Conservation (phyloP, 352 stramenopile genomes). For the Globisporangium recalcitrans region DNA sequence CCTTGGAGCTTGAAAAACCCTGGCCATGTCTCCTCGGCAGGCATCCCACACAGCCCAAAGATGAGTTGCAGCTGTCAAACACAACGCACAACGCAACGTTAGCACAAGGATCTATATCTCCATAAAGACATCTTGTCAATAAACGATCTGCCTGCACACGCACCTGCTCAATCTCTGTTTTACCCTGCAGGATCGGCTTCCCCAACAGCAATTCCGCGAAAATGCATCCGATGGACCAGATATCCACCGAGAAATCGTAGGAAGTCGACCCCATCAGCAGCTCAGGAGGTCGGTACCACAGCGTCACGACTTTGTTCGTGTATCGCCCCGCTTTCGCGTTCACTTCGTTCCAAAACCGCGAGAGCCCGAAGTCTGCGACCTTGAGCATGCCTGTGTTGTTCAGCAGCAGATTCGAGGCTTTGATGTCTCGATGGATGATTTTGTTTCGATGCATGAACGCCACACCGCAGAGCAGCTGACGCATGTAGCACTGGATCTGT, state of each 20-base stretch:
- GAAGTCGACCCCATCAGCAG: slow-evolving; percentile 89
- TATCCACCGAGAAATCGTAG: slow-evolving; percentile 91
- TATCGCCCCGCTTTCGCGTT: slow-evolving; percentile 79
- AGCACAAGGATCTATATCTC: background rate
- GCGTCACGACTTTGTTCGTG: slow-evolving; percentile 94
- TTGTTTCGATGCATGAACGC: slow-evolving; percentile 89
- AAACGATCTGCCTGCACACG: background rate
- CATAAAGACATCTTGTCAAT: background rate
- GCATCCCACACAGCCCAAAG: slow-evolving; percentile 71
- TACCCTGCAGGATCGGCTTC: slow-evolving; percentile 77
- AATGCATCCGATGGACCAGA: slow-evolving; percentile 93
- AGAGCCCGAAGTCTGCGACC: slow-evolving; percentile 79
- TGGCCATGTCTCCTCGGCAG: slow-evolving; percentile 77
- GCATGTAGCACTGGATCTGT: slow-evolving; percentile 88
- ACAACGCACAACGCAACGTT: background rate
- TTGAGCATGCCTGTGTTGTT: slow-evolving; percentile 86
- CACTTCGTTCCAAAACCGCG: slow-evolving; percentile 82
- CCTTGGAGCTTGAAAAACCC: slow-evolving; percentile 71
- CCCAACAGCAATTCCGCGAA: slow-evolving; percentile 79
- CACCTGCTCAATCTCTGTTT: slow-evolving; percentile 82
- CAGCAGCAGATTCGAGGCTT: slow-evolving; percentile 79
- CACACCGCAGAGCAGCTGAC: slow-evolving; percentile 69
- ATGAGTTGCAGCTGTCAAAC: slow-evolving; percentile 59
- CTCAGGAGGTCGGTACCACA: slow-evolving; percentile 93
- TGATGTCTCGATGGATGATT: slow-evolving; percentile 86